A percentile compares a stretch with the other conserved stretches of the same genome.
Conservation (phyloP, 2,329 filamentous ascomycete genomes). For the Fusarium sp. region DNA sequence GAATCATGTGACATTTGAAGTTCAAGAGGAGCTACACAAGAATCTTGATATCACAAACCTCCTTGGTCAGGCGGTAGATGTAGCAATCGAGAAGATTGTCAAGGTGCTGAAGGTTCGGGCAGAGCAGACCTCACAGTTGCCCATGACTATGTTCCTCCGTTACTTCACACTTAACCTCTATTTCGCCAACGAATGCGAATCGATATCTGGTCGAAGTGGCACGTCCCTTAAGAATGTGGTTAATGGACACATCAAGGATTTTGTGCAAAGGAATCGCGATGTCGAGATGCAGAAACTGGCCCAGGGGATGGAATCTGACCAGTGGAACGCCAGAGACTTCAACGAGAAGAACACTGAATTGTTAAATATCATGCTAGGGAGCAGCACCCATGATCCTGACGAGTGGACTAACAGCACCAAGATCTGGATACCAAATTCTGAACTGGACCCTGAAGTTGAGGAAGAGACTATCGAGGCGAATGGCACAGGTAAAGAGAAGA, state of each 20-base stretch:
- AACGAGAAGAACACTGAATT: constrained; percentile 69
- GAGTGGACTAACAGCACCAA: constrained; percentile 73
- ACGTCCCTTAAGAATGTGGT: constrained; percentile 82
- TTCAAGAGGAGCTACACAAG: constrained; percentile 82
- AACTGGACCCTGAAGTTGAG: constrained; percentile 53
- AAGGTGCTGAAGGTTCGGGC: constrained; percentile 82
- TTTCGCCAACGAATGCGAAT: constrained; percentile 89
- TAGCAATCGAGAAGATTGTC: constrained; percentile 80
- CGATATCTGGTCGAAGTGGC: constrained; percentile 82
- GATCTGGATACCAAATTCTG: constrained; percentile 66
- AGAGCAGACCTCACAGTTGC: constrained; percentile 77
- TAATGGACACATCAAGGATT: constrained; percentile 84
- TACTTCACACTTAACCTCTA: constrained; percentile 87
- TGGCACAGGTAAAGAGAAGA: constrained; percentile 70
- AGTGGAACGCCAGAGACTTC: constrained; percentile 84
- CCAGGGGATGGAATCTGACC: constrained; percentile 82
- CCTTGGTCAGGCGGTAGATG: constrained; percentile 82
- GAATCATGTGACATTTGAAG: constrained; percentile 56
- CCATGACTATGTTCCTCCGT: constrained; percentile 78
- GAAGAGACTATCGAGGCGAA: constrained; percentile 59
- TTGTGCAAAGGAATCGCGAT: constrained; percentile 78
- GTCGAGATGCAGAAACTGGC: constrained; percentile 80
- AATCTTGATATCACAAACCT: constrained; percentile 82
- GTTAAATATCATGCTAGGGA: constrained; percentile 73
- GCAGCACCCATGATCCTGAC: constrained; percentile 77